Percentiles rank a stretch among this genome's conserved stretches.
Evolutionary conservation across 148 eudicot species (phyloP).

Genomic region (Chenopodium formosanum): DNA sequence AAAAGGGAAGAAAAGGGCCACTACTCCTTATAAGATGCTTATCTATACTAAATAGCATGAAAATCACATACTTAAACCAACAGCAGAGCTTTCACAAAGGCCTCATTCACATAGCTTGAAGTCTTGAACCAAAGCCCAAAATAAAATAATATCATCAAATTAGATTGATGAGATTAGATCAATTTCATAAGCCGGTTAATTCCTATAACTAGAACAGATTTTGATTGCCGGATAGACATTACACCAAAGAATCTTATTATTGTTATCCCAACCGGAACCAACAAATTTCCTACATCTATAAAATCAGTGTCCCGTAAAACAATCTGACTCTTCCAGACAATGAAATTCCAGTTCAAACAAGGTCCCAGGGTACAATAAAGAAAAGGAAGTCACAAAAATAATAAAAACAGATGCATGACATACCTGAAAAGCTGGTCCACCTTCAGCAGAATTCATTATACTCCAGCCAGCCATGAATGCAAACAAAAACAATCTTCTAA

Average conservation of each 20-base stretch:
- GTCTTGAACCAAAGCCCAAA: not conserved
- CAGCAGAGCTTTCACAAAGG: not conserved
- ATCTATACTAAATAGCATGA: not conserved
- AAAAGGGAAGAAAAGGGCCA: not conserved
- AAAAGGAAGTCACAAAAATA: not conserved
- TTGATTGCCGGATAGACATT: not conserved
- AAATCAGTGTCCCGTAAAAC: not conserved
- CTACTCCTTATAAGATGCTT: not conserved
- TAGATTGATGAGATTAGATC: not conserved
- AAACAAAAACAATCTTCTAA: conserved; percentile 85
- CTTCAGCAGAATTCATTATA: conserved; percentile 84
- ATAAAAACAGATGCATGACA: not conserved
- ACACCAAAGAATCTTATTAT: not conserved
- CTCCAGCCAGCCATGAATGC: conserved; percentile 93
- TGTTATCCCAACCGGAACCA: not conserved
- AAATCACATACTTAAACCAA: not conserved
- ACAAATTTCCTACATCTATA: not conserved
- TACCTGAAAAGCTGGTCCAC: conserved; percentile 99
- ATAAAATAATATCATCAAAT: not conserved
- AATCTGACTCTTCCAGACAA: not conserved
- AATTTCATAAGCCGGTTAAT: not conserved
- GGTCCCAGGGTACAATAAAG: not conserved
- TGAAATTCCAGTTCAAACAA: not conserved
- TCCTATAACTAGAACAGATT: not conserved
- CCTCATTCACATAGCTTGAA: not conserved